Evolutionary conservation across 1,284 basidiomycete genomes (phyloP).

Genomic region (Ustilago curta): DNA sequence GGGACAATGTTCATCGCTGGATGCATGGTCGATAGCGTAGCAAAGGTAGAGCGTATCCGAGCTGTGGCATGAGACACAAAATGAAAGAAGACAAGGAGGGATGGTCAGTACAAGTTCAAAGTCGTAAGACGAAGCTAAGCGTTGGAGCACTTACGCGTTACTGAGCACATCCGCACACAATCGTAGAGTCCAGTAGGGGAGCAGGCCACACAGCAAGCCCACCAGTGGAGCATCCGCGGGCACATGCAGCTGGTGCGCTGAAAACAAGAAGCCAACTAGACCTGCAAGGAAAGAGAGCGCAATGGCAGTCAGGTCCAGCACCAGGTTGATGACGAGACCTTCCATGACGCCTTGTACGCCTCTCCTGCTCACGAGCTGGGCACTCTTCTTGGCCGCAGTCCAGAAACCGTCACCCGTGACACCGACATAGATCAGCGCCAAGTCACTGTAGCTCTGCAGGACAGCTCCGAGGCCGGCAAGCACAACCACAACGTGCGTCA

Average conservation of each 20-base stretch:
- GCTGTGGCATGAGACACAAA: not conserved
- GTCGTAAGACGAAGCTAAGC: not conserved
- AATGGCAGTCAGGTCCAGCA: conserved; percentile 77
- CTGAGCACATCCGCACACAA: conserved; percentile 85
- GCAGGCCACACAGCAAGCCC: conserved; percentile 80
- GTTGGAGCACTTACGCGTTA: conserved; percentile 74
- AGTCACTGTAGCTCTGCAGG: conserved; percentile 73
- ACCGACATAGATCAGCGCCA: conserved; percentile 85
- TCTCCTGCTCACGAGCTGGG: conserved; percentile 73
- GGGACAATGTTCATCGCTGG: conserved; percentile 59
- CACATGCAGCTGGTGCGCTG: conserved; percentile 82
- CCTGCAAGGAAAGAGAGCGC: conserved; percentile 83
- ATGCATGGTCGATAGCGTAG: conserved; percentile 85
- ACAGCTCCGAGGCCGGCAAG: conserved; percentile 75
- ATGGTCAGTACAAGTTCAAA: not conserved
- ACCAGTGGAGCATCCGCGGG: conserved; percentile 82
- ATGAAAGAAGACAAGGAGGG: no score
- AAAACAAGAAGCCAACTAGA: conserved; percentile 85
- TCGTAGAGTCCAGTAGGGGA: conserved; percentile 83
- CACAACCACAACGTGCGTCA: conserved; percentile 73
- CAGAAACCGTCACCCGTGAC: conserved; percentile 87
- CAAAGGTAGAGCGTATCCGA: conserved; percentile 87
- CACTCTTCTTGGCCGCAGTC: conserved; percentile 78
- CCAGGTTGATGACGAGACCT: conserved; percentile 77
- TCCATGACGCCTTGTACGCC: conserved; percentile 67